Conservation (phyloP, 2,329 filamentous ascomycete species). For the Hypoxylon sp. region DNA sequence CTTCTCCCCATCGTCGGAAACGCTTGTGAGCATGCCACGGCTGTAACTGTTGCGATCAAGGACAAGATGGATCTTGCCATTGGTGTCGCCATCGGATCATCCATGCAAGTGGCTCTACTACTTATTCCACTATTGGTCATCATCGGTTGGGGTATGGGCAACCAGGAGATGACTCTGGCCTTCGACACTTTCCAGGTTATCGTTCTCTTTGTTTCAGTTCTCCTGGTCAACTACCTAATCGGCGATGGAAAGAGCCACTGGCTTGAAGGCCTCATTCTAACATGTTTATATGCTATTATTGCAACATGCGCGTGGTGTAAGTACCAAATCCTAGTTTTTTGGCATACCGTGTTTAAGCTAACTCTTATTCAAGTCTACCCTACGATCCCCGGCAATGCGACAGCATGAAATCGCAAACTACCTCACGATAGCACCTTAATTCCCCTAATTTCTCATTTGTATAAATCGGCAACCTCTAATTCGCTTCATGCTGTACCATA, state of each 20-base stretch:
- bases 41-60: conserved; percentile 80
- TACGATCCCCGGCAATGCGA: conserved; percentile 12
- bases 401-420: no score
- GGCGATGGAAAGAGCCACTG: conserved; percentile 85
- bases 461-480: no score
- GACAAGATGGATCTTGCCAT: conserved; percentile 88
- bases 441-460: no score
- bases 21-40: conserved; percentile 82
- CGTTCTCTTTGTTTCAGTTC: conserved; percentile 81
- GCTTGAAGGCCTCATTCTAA: conserved; percentile 78
- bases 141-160: conserved; percentile 78
- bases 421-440: no score
- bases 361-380: conserved; percentile 27
- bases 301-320: conserved; percentile 72
- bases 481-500: no score
- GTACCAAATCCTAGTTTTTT: conserved; percentile 31
- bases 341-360: background rate
- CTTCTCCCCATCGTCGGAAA: conserved; percentile 85
- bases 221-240: conserved; percentile 87
- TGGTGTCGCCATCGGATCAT: conserved; percentile 80
- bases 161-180: conserved; percentile 79
- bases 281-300: conserved; percentile 83
- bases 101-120: conserved; percentile 83
- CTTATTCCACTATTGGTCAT: conserved; percentile 80
- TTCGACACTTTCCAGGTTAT: conserved; percentile 92